Base-by-base conservation (phyloP, 1,284 basidiomycete species). In the Porphyrellus sp. region DNA sequence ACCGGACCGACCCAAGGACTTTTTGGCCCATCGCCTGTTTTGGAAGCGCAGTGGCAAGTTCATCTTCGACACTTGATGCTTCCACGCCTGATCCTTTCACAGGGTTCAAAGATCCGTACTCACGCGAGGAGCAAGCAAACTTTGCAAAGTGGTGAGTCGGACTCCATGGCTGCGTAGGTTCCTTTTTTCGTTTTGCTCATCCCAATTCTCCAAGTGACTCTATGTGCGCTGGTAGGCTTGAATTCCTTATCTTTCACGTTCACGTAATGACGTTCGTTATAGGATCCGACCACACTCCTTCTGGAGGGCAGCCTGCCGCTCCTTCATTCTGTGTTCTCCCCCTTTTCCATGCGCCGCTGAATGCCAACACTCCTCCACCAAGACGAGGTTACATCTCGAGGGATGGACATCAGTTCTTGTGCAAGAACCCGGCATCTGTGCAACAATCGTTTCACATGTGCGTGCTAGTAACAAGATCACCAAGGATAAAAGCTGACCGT, bases 401-500 rank as follows among this genome's bases (percentile, higher is more conserved):
- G 20, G 82, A 85, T 55, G 67, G 67, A 0, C 65, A 70, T 20
- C 60, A 72, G 5, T 85, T 82, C 62, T 56, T 56, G 5, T 85
- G 82, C 62, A 74, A 62, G 39, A 82, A 83, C 61, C 83, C 83
- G 2, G 66, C 67, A 6, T 63, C 73, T 5, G 56, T 75, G 57
- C 76, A 77, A 25, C 78, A 80, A 56, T 71, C 80, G 0, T 83
- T 80, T 61, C 83, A 85, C 56, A 76, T 85, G 82, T 84, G 65
- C 15, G 80, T 72, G 13, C 27, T 28, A 25, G 7, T 20, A 34
- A 49, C 15, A 1, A 44, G 25, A 7, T n/a, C 3, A 11, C 1
- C 9, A 18, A 25, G 9, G 3, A 21, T n/a, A 4, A 12, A 24
- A 25, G 35, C 45, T 56, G 8, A 56, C 16, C 8, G 33, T n/a